A percentile compares a stretch with the other conserved stretches of the same genome.
phyloP scores from a whole-genome alignment of 306 rosid genomes.

The Leucaena leucocephala region DNA sequence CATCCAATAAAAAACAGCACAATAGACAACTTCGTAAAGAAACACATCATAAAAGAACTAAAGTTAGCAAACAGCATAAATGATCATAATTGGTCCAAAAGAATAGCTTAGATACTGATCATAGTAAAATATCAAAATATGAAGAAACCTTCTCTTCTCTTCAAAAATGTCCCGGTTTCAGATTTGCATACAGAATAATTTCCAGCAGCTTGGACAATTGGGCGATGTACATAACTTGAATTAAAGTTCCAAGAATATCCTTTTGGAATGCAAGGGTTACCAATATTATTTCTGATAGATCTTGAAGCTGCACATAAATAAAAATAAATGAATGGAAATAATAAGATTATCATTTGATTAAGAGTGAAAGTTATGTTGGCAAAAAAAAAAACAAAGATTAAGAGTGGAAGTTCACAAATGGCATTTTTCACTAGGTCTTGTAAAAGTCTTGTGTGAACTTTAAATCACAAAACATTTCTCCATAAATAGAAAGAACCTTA shows the following conservation, averaged over 20 bases:
- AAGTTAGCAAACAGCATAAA: neutral
- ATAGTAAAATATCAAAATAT: conserved; percentile 21
- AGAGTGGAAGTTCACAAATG: neutral
- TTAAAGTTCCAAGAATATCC: conserved; percentile 44
- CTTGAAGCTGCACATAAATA: conserved; percentile 42
- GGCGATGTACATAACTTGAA: conserved; percentile 36
- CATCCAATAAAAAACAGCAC: neutral
- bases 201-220: conserved; percentile 44
- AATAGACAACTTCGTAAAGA: neutral
- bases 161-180: conserved; percentile 41
- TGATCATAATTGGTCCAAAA: conserved; percentile 1
- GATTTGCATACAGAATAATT: conserved; percentile 55
- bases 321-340: conserved; percentile 3
- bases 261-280: conserved; percentile 58
- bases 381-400: no score
- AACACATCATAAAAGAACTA: conserved; percentile 9
- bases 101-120: neutral
- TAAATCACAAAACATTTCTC: neutral
- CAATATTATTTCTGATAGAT: conserved; percentile 28
- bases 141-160: conserved; percentile 43
- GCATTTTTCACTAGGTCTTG: neutral
- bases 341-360: conserved; percentile 10
- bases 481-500: neutral
- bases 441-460: neutral
- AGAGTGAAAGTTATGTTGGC: no score